Conservation (phyloP, 805 yeast species). For the Candida peoriensis region DNA sequence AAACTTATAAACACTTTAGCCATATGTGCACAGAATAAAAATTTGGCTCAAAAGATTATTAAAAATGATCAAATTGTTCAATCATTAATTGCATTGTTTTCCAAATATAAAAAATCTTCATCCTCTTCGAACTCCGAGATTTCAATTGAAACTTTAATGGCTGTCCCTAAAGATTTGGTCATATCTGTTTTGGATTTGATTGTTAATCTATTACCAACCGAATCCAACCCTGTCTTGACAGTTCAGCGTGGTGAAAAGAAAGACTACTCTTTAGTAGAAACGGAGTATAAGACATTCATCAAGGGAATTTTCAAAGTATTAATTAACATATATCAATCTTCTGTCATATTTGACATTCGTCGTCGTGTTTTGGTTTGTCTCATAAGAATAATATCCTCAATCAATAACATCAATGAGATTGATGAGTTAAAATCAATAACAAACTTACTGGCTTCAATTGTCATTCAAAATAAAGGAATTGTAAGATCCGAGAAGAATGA, state of each 20-base stretch:
- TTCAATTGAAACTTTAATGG: conserved; percentile 67
- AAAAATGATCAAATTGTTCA: conserved; percentile 43
- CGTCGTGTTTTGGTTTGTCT: conserved; percentile 50
- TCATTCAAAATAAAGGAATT: conserved; percentile 45
- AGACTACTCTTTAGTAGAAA: conserved; percentile 21
- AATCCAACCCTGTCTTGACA: conserved; percentile 23
- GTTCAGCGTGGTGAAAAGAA: conserved; percentile 14
- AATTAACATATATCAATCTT: conserved; percentile 62
- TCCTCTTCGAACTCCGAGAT: conserved; percentile 24
- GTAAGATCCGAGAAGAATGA: conserved; percentile 21
- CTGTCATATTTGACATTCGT: conserved; percentile 64
- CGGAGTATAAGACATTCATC: conserved; percentile 32
- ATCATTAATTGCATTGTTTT: conserved; percentile 43
- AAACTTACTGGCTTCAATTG: conserved; percentile 52
- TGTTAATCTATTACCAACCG: conserved; percentile 52
- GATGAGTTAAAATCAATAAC: conserved; percentile 33
- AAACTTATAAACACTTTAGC: conserved; percentile 37
- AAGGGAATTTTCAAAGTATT: conserved; percentile 46
- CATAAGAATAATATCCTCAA: conserved; percentile 43
- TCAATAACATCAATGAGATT: conserved; percentile 30
- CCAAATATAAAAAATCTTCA: conserved; percentile 39
- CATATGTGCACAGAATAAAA: conserved; percentile 35
- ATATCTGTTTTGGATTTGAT: conserved; percentile 50
- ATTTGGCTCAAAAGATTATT: conserved; percentile 40
- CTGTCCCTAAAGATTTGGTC: conserved; percentile 64